phyloP scores from a whole-genome alignment of 805 yeast genomes.

The Myxozyma mucilagina region DNA sequence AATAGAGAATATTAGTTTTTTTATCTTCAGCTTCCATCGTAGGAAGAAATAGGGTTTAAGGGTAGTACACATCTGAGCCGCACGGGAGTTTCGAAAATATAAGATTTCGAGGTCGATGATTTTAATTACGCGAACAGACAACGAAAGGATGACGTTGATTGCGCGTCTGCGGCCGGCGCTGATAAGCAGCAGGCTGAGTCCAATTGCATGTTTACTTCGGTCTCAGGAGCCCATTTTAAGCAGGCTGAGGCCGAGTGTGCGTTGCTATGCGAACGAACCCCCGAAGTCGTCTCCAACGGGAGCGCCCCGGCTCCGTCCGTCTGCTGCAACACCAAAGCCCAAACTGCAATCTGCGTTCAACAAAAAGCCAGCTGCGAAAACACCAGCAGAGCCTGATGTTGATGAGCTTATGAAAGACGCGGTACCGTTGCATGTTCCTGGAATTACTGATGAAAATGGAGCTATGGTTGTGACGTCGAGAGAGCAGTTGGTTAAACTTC shows the following conservation, averaged over 20 bases:
- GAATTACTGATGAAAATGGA: slow-evolving; percentile 15
- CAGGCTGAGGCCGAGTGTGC: neutral
- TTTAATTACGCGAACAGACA: no score
- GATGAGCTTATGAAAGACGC: neutral
- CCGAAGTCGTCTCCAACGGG: neutral
- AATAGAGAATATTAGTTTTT: neutral
- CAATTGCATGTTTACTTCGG: neutral
- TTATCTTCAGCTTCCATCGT: no score
- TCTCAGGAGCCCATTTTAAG: no score
- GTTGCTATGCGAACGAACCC: neutral
- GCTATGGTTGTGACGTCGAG: neutral
- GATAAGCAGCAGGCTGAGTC: neutral
- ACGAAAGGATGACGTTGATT: no score
- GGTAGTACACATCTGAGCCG: no score
- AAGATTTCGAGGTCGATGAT: no score
- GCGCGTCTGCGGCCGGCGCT: neutral
- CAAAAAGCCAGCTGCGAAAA: neutral
- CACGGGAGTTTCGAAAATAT: no score
- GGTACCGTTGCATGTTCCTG: slow-evolving; percentile 9
- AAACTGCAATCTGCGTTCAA: neutral
- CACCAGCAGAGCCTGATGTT: neutral
- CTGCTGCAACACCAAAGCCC: neutral
- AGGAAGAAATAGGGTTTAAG: no score
- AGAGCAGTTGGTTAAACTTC: neutral
- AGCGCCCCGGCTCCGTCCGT: neutral